phyloP scores from a whole-genome alignment of 495 filamentous ascomycete genomes.

The Tuber magnatum region DNA sequence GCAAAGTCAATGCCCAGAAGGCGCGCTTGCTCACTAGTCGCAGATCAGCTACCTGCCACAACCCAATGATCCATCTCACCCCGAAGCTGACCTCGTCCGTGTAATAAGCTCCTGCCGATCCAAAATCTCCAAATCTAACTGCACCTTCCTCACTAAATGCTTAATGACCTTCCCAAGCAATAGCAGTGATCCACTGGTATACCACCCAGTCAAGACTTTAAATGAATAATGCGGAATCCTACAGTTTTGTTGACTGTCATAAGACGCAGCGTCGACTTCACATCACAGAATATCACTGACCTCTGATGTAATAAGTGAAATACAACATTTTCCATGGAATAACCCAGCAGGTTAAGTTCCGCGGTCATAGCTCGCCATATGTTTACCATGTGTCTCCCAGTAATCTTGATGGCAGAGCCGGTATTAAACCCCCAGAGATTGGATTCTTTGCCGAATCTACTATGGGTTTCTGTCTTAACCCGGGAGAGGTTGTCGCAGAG shows the following conservation, averaged over 20 bases:
- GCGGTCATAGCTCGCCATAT: slow-evolving; percentile 94
- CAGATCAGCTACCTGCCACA: slow-evolving; percentile 6
- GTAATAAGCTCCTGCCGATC: slow-evolving; percentile 83
- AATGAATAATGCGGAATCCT: slow-evolving; percentile 84
- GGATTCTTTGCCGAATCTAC: slow-evolving; percentile 73
- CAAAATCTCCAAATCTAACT: slow-evolving; percentile 81
- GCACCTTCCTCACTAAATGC: slow-evolving; percentile 69
- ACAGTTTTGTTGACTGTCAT: slow-evolving; percentile 37
- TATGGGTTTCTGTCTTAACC: slow-evolving; percentile 59
- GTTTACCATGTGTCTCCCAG: slow-evolving; percentile 91
- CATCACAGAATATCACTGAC: slow-evolving; percentile 11
- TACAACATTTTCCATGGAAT: slow-evolving; percentile 93
- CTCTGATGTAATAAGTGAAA: slow-evolving; percentile 73
- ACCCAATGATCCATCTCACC: background rate
- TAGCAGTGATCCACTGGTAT: slow-evolving; percentile 56
- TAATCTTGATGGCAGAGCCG: slow-evolving; percentile 77
- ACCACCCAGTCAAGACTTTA: slow-evolving; percentile 73
- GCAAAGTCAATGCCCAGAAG: slow-evolving; percentile 93
- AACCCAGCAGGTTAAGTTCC: slow-evolving; percentile 83
- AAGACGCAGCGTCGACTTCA: background rate
- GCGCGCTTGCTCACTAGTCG: slow-evolving; percentile 71
- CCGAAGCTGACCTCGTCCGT: slow-evolving; percentile 53
- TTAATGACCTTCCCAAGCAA: slow-evolving; percentile 68
- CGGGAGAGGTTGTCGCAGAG: slow-evolving; percentile 84
- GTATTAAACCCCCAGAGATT: slow-evolving; percentile 91